Conservation (phyloP, 1,284 basidiomycete species). For the Apiotrichum siamense region DNA sequence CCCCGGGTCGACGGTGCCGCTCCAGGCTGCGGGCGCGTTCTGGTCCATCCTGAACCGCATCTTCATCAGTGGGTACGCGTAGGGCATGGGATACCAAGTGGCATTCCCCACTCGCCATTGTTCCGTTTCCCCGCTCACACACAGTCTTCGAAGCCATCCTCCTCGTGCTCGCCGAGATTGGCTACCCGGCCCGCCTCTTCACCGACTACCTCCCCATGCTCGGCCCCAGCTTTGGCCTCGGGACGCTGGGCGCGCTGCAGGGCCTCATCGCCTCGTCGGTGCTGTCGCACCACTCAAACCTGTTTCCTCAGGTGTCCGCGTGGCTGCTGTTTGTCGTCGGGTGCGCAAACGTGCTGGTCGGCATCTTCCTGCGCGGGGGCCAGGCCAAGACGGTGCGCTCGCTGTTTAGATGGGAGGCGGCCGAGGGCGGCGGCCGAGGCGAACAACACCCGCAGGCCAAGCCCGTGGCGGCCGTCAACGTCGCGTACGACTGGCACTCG, state of each 20-base stretch:
- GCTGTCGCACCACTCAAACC: constrained; percentile 70
- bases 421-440: no score
- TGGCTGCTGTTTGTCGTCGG: constrained; percentile 82
- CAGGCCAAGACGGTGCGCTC: constrained; percentile 35
- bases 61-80: constrained; percentile 55
- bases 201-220: constrained; percentile 75
- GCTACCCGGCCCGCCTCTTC: constrained; percentile 68
- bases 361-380: constrained; percentile 39
- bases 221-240: constrained; percentile 71
- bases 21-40: constrained; percentile 76
- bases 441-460: no score
- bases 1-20: constrained; percentile 64
- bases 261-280: constrained; percentile 73
- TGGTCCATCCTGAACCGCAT: constrained; percentile 78
- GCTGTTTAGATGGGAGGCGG: constrained; percentile 47
- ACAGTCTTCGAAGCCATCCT: constrained; percentile 63
- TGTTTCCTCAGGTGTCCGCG: constrained; percentile 72
- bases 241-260: constrained; percentile 74
- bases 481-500: not conserved
- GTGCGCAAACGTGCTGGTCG: constrained; percentile 69
- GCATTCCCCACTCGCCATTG: not conserved
- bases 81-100: no score
- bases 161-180: constrained; percentile 67
- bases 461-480: not conserved
- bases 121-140: not conserved